Evolutionary conservation across 1,284 basidiomycete species (phyloP).

Genomic region (Ustilago tritici): DNA sequence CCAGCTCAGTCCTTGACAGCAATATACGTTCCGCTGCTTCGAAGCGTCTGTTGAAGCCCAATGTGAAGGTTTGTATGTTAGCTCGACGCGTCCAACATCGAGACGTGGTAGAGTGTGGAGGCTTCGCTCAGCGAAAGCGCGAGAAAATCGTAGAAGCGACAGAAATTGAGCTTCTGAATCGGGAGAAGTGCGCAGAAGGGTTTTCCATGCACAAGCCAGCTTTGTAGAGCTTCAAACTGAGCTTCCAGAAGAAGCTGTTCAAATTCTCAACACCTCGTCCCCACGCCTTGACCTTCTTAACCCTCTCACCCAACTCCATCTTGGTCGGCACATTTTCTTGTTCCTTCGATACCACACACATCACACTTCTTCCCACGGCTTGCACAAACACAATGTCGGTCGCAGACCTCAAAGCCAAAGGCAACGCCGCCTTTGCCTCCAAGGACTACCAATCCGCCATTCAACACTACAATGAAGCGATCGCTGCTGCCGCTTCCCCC

Average conservation of each 20-base stretch:
- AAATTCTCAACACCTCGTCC: not conserved
- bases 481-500: conserved; percentile 64
- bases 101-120: conserved; percentile 30
- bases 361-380: not conserved
- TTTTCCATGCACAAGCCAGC: not conserved
- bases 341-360: not conserved
- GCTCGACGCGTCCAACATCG: not conserved
- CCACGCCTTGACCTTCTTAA: not conserved
- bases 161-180: not conserved
- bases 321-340: not conserved
- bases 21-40: not conserved
- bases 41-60: not conserved
- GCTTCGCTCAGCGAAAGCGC: conserved; percentile 27
- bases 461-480: conserved; percentile 65
- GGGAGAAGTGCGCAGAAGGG: conserved; percentile 4
- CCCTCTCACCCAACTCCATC: not conserved
- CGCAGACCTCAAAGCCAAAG: conserved; percentile 67
- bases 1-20: not conserved
- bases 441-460: conserved; percentile 67
- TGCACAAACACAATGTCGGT: conserved; percentile 55
- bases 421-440: conserved; percentile 68
- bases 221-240: not conserved
- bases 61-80: not conserved
- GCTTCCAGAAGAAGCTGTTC: not conserved
- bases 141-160: conserved; percentile 39